phyloP scores from a whole-genome alignment of 345 rosid species.

The Salix exigua region DNA sequence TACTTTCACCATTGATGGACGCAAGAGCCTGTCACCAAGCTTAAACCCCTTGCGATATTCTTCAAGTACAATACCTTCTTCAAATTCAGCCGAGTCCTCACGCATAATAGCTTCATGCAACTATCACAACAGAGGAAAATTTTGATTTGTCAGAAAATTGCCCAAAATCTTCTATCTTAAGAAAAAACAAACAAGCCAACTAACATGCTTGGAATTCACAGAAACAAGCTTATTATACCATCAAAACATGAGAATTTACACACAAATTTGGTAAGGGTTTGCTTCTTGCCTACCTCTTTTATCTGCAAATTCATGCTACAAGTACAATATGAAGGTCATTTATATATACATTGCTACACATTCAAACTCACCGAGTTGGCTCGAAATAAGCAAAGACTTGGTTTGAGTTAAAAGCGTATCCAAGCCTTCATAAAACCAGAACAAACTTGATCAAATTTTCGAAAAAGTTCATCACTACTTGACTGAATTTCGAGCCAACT shows the following conservation, averaged over 20 bases:
- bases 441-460: slow-evolving; percentile 40
- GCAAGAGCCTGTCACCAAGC: slow-evolving; percentile 78
- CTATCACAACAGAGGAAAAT: slow-evolving; percentile 32
- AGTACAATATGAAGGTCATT: background rate
- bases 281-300: background rate
- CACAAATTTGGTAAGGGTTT: background rate
- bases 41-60: slow-evolving; percentile 84
- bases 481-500: slow-evolving; percentile 61
- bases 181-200: background rate
- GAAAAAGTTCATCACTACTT: slow-evolving; percentile 44
- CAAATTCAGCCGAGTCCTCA: slow-evolving; percentile 71
- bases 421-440: slow-evolving; percentile 58
- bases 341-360: background rate
- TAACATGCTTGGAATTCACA: background rate
- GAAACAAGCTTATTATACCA: background rate
- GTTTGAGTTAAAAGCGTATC: slow-evolving; percentile 41
- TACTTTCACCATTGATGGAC: slow-evolving; percentile 96
- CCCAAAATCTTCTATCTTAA: background rate
- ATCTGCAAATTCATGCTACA: background rate
- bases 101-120: slow-evolving; percentile 96
- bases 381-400: slow-evolving; percentile 46
- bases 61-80: slow-evolving; percentile 75
- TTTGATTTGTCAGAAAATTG: slow-evolving; percentile 11
- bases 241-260: background rate
- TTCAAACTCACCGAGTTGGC: slow-evolving; percentile 51